Evolutionary conservation across 2,329 filamentous ascomycete genomes (phyloP).

Genomic region (Fusarium foetens): DNA sequence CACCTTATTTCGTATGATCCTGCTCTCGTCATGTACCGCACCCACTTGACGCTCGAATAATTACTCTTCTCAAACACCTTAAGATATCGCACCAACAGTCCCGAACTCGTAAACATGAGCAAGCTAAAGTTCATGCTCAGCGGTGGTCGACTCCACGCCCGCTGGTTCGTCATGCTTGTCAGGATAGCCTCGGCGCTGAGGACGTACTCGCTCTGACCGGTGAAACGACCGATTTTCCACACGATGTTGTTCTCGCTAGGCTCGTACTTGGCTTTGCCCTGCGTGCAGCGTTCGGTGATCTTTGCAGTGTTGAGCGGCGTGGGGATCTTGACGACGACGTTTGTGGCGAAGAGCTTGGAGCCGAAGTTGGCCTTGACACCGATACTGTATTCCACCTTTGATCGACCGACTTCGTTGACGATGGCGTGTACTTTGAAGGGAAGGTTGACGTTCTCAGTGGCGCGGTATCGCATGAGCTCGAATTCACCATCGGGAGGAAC

Average conservation of each 20-base stretch:
- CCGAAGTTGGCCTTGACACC: conserved; percentile 98
- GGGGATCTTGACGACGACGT: conserved; percentile 92
- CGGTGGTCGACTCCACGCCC: conserved; percentile 94
- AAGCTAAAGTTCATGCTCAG: conserved; percentile 91
- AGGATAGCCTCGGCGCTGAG: conserved; percentile 92
- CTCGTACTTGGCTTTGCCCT: conserved; percentile 98
- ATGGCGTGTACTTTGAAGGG: conserved; percentile 99
- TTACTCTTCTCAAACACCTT: conserved; percentile 99
- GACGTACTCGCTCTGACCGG: conserved; percentile 96
- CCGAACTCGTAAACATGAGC: conserved; percentile 98
- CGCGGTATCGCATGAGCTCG: conserved; percentile 97
- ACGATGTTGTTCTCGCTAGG: conserved; percentile 98
- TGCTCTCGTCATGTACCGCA: conserved; percentile 97
- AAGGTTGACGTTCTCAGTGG: conserved; percentile 97
- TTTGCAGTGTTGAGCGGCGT: conserved; percentile 96
- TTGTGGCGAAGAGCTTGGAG: conserved; percentile 94
- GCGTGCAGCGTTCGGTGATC: conserved; percentile 90
- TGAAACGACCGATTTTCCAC: conserved; percentile 99
- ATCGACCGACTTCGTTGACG: conserved; percentile 95
- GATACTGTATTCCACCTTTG: conserved; percentile 98
- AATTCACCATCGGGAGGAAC: conserved; percentile 97
- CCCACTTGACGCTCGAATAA: conserved; percentile 99
- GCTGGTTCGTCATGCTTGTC: conserved; percentile 97
- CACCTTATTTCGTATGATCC: conserved; percentile 97
- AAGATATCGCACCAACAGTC: conserved; percentile 89